A percentile compares a stretch with the other conserved stretches of the same genome.
Evolutionary conservation across 495 filamentous ascomycete species (phyloP).

Genomic region (Xylaria flabelliformis): DNA sequence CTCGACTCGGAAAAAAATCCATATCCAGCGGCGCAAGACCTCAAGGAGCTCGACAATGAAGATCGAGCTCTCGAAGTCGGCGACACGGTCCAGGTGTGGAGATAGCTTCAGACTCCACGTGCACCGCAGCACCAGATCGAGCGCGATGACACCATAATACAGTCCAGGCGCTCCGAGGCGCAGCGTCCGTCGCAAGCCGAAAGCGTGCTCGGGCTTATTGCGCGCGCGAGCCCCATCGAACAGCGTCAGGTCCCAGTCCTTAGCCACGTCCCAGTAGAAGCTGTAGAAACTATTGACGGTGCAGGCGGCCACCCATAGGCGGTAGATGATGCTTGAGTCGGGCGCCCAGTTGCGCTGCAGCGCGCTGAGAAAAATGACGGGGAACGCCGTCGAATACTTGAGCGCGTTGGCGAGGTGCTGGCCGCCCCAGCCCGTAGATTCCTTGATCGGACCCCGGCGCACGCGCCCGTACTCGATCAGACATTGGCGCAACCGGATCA

Average conservation of each 20-base stretch:
- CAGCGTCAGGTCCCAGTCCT: constrained; percentile 95
- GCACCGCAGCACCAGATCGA: constrained; percentile 83
- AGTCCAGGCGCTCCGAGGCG: constrained; percentile 69
- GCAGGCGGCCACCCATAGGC: constrained; percentile 65
- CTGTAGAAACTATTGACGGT: constrained; percentile 86
- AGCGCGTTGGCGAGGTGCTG: constrained; percentile 91
- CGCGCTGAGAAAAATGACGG: constrained; percentile 80
- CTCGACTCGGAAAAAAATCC: constrained; percentile 95
- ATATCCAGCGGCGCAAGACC: constrained; percentile 88
- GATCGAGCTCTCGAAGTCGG: constrained; percentile 81
- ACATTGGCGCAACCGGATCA: constrained; percentile 91
- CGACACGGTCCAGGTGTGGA: constrained; percentile 78
- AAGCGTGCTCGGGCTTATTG: constrained; percentile 68
- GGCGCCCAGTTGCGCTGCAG: constrained; percentile 71
- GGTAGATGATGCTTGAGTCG: constrained; percentile 50
- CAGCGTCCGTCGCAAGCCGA: constrained; percentile 74
- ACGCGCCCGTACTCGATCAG: constrained; percentile 85
- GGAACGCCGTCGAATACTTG: constrained; percentile 92
- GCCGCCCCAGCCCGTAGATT: constrained; percentile 66
- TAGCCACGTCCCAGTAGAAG: constrained; percentile 97
- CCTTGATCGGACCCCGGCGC: constrained; percentile 55
- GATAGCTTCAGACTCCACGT: constrained; percentile 89
- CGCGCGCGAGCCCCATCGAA: constrained; percentile 60
- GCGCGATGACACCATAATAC: constrained; percentile 82
- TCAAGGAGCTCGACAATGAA: constrained; percentile 89